Conservation (phyloP, 805 yeast species). For the Dipodascopsis tothii region DNA sequence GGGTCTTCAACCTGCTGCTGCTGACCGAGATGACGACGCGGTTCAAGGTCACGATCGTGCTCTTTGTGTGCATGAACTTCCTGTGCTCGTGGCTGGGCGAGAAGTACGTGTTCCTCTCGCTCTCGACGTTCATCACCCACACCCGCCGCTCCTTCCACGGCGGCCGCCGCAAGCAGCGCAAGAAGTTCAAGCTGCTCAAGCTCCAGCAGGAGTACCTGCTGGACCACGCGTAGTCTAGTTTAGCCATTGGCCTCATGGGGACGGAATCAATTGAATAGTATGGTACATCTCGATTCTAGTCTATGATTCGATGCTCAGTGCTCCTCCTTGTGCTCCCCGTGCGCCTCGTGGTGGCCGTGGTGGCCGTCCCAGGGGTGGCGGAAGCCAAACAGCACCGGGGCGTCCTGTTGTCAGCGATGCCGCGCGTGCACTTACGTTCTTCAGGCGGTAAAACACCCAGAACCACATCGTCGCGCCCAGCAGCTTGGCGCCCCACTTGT, state of each 20-base stretch:
- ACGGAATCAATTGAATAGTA: too few relatives aligned
- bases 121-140: conserved; percentile 32
- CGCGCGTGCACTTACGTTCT: conserved; percentile 9
- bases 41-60: conserved; percentile 48
- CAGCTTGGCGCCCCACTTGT: conserved; percentile 53
- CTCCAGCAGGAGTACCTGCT: conserved; percentile 17
- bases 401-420: conserved; percentile 27
- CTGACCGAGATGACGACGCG: conserved; percentile 50
- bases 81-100: conserved; percentile 42
- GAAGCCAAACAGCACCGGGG: conserved; percentile 34
- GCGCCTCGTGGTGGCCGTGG: conserved; percentile 18
- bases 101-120: conserved; percentile 35
- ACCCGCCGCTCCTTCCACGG: conserved; percentile 13
- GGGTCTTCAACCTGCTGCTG: conserved; percentile 65
- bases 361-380: conserved; percentile 38
- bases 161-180: conserved; percentile 27
- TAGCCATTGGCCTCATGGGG: too few relatives aligned
- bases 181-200: conserved; percentile 32
- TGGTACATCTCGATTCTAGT: too few relatives aligned
- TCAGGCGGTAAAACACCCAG: conserved; percentile 71
- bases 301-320: too few relatives aligned
- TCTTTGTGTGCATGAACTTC: conserved; percentile 45
- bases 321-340: conserved; percentile 22
- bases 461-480: conserved; percentile 87
- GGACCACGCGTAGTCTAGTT: too few relatives aligned